These are phyloP conservation scores for Neospora caninum DNA, from an alignment of 169 alveolate genomes.

Conservation along the genomic window DNA sequence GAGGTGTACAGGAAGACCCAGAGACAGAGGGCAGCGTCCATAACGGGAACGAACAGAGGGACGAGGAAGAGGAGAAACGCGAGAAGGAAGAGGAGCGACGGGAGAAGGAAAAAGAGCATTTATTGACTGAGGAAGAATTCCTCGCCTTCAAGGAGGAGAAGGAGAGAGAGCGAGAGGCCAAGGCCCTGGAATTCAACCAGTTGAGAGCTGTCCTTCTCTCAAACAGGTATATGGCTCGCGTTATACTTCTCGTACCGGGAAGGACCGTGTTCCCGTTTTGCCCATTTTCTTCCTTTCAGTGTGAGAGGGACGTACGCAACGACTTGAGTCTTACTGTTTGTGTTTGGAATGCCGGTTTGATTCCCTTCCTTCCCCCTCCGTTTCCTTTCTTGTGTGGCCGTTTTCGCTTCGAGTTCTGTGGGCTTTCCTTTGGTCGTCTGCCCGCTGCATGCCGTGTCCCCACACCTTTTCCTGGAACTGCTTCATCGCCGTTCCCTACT, in stretches of 20 bases:
- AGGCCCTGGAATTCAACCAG: slow-evolving; percentile 59
- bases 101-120: neutral
- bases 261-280: neutral
- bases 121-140: neutral
- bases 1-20: neutral
- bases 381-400: no score
- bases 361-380: no score
- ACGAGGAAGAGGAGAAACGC: neutral
- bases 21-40: neutral
- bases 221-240: neutral
- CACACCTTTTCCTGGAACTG: no score
- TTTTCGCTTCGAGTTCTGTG: no score
- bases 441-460: no score
- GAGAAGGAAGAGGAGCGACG: slow-evolving; percentile 1
- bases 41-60: neutral
- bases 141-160: slow-evolving; percentile 1
- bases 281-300: neutral
- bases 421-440: no score
- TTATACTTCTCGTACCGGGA: neutral
- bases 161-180: slow-evolving; percentile 68
- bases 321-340: no score
- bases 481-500: no score
- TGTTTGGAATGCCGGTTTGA: no score
- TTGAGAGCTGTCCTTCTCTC: slow-evolving; percentile 27
- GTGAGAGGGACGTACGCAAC: neutral